A percentile compares a stretch with the other conserved stretches of the same genome.
These are phyloP conservation scores for Calonectria hawksworthii DNA, from an alignment of 2,329 filamentous ascomycete genomes.

Conservation along the genomic window DNA sequence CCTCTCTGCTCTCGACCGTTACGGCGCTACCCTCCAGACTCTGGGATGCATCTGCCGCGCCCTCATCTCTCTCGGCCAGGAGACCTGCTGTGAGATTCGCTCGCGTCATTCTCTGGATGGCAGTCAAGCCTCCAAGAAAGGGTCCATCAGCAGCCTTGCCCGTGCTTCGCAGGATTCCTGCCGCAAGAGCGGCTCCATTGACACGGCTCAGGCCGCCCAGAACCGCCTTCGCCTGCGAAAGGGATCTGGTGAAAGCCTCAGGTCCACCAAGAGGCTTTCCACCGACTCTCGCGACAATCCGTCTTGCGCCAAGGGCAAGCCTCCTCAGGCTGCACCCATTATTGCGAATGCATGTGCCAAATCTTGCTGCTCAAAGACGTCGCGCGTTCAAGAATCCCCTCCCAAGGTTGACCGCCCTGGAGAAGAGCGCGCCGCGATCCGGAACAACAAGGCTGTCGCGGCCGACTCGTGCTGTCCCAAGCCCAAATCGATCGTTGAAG, in stretches of 20 bases:
- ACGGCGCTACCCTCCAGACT: conserved; percentile 59
- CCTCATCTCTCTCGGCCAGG: conserved; percentile 64
- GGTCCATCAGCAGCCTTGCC: too few species aligned
- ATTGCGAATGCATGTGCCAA: not conserved
- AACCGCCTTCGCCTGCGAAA: not conserved
- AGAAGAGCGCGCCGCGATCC: too few species aligned
- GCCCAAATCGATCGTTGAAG: not conserved
- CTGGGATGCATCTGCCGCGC: conserved; percentile 68
- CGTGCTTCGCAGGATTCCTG: too few species aligned
- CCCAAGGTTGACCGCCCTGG: too few species aligned
- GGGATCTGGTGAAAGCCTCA: not conserved
- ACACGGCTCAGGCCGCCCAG: not conserved
- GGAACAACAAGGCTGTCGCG: too few species aligned
- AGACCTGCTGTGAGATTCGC: conserved; percentile 61
- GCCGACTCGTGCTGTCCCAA: not conserved
- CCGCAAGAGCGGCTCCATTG: conserved; percentile 20
- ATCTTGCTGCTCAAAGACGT: not conserved
- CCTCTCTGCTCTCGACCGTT: conserved; percentile 53
- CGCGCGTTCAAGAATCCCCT: too few species aligned
- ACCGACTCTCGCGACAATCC: too few species aligned
- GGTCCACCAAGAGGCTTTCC: not conserved
- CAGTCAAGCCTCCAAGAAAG: conserved; percentile 45
- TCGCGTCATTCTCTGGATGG: conserved; percentile 39
- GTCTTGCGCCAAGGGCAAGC: not conserved
- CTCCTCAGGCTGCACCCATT: not conserved